These are phyloP conservation scores for Pinguiococcus pyrenoidosus DNA, from an alignment of 108 stramenopile genomes.

Conservation along the genomic window DNA sequence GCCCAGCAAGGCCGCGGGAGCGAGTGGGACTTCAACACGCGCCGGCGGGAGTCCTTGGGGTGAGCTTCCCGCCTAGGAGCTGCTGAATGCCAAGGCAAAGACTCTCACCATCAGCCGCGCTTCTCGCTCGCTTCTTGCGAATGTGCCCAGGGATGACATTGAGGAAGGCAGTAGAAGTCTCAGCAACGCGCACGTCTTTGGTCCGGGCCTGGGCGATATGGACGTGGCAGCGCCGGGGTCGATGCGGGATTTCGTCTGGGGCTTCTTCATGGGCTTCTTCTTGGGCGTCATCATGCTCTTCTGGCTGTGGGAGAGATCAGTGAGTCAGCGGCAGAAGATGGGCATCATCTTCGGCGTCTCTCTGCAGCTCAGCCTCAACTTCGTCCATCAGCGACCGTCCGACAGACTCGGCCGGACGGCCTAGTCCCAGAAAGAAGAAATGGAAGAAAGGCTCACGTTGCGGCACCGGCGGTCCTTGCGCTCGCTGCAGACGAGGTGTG, in stretches of 20 bases:
- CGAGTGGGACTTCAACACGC: conserved; percentile 14
- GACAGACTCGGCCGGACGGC: too few species aligned
- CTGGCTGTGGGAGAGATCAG: conserved; percentile 82
- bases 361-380: conserved; percentile 49
- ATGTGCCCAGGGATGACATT: not conserved
- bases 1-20: conserved; percentile 3
- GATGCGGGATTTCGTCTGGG: conserved; percentile 73
- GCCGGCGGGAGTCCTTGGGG: not conserved
- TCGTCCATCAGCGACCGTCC: not conserved
- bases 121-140: too few species aligned
- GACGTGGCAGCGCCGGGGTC: conserved; percentile 36
- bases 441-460: too few species aligned
- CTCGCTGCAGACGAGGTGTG: too few species aligned
- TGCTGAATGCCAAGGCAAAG: too few species aligned
- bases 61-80: not conserved
- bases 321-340: conserved; percentile 72
- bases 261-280: conserved; percentile 76
- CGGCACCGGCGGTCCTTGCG: too few species aligned
- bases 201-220: not conserved
- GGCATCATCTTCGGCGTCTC: conserved; percentile 72
- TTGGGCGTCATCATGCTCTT: conserved; percentile 75
- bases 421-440: too few species aligned
- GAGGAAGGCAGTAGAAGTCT: not conserved
- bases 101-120: too few species aligned
- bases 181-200: not conserved